phyloP scores from a whole-genome alignment of 345 rosid species.

The rapeseed (Brassica napus) region DNA sequence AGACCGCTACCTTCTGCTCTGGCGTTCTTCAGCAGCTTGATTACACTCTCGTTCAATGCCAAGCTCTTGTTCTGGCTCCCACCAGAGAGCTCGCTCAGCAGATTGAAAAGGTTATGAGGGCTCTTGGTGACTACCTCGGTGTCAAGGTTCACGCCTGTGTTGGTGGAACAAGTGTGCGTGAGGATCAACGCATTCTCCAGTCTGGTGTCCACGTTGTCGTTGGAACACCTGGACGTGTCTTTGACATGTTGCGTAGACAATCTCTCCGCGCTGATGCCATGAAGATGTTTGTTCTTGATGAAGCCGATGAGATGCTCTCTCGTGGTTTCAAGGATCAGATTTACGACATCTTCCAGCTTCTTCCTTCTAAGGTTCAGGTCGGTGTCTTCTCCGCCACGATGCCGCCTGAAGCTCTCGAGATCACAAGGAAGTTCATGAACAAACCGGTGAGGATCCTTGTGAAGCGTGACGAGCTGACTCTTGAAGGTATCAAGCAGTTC shows the following conservation, averaged over 20 bases:
- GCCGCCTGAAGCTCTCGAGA: slow-evolving; percentile 94
- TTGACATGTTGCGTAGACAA: slow-evolving; percentile 91
- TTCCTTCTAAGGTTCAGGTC: slow-evolving; percentile 76
- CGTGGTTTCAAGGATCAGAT: slow-evolving; percentile 98
- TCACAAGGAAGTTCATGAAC: slow-evolving; percentile 88
- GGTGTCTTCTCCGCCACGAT: slow-evolving; percentile 93
- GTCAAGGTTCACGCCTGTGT: slow-evolving; percentile 97
- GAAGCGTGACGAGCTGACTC: slow-evolving; percentile 88
- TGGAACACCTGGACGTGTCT: slow-evolving; percentile 97
- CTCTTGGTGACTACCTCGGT: slow-evolving; percentile 87
- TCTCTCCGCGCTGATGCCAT: slow-evolving; percentile 82
- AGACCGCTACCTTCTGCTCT: slow-evolving; percentile 93
- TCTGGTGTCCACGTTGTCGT: slow-evolving; percentile 95
- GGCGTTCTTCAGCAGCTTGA: slow-evolving; percentile 91
- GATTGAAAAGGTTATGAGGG: slow-evolving; percentile 96
- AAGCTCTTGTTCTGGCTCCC: slow-evolving; percentile 87
- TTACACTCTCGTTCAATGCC: slow-evolving; percentile 65
- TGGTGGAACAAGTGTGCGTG: slow-evolving; percentile 95
- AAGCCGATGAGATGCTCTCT: slow-evolving; percentile 98
- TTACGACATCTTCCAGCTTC: slow-evolving; percentile 83
- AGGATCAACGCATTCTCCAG: slow-evolving; percentile 91
- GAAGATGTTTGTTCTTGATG: slow-evolving; percentile 91
- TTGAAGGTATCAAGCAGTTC: slow-evolving; percentile 91
- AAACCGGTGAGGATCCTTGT: slow-evolving; percentile 85
- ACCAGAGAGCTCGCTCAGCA: slow-evolving; percentile 95